Conservation (phyloP, 352 stramenopile genomes). For the Globisporangium splendens region DNA sequence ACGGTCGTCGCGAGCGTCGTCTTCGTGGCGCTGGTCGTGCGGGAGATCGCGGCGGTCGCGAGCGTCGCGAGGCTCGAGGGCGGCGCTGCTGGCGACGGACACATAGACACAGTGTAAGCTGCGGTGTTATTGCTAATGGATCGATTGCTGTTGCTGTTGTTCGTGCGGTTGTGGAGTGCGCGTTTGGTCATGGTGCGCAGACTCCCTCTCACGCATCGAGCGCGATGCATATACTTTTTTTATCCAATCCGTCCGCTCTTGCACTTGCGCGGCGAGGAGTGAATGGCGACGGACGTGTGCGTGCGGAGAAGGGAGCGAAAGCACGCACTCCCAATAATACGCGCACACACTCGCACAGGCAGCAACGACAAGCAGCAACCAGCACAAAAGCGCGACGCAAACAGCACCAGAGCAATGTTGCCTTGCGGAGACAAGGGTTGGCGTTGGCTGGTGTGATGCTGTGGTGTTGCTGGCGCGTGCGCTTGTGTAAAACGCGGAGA, state of each 20-base stretch:
- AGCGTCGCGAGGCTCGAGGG: conserved; percentile 13
- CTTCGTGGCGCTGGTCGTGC: neutral
- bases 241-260: too few species aligned
- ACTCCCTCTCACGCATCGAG: conserved; percentile 2
- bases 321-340: too few species aligned
- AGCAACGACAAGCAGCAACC: too few species aligned
- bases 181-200: conserved; percentile 6
- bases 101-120: neutral
- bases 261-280: too few species aligned
- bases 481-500: neutral
- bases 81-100: neutral
- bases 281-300: too few species aligned
- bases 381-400: too few species aligned
- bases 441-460: too few species aligned
- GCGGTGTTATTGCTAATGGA: neutral
- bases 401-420: too few species aligned
- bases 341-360: too few species aligned
- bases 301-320: too few species aligned
- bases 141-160: neutral
- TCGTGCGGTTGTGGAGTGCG: conserved; percentile 1
- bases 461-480: neutral
- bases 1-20: neutral
- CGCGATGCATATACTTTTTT: conserved; percentile 3
- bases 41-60: conserved; percentile 6
- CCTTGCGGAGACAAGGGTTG: too few species aligned